phyloP scores from a whole-genome alignment of 495 filamentous ascomycete species.

The Penicillium antarcticum region DNA sequence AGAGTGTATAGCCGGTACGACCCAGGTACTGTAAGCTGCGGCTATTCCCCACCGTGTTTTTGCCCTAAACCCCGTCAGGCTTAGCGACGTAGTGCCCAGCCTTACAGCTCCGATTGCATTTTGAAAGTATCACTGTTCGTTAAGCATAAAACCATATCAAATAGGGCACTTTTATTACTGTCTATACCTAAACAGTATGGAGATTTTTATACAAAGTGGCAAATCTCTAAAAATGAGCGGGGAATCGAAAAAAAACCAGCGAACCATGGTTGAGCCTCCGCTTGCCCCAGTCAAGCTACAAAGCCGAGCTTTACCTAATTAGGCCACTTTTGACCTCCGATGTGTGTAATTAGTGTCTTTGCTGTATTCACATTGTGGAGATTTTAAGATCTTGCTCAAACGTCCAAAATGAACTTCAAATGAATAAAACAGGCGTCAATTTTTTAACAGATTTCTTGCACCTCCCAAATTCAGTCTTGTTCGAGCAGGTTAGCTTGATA shows the following conservation, averaged over 20 bases:
- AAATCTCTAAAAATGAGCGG: conserved; percentile 7
- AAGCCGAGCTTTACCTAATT: conserved; percentile 13
- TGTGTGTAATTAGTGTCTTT: no score
- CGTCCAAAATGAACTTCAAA: not conserved
- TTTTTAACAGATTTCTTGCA: no score
- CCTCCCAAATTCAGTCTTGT: no score
- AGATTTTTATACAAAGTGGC: no score
- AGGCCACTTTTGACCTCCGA: not conserved
- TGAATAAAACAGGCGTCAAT: no score
- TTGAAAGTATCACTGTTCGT: not conserved
- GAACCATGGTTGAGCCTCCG: conserved; percentile 31
- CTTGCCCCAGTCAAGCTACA: conserved; percentile 8
- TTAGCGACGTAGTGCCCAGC: conserved; percentile 20
- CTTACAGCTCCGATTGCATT: conserved; percentile 17
- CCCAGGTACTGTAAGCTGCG: conserved; percentile 20
- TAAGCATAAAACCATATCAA: no score
- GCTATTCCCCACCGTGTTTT: conserved; percentile 25
- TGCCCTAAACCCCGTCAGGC: conserved; percentile 13
- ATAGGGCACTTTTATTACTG: no score
- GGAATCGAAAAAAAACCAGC: conserved; percentile 16
- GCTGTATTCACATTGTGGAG: not conserved
- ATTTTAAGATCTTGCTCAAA: not conserved
- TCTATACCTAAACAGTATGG: no score
- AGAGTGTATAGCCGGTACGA: conserved; percentile 6
- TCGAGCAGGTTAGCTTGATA: no score